Evolutionary conservation across 306 rosid species (phyloP).

Genomic region (Ammopiptanthus mongolicus): DNA sequence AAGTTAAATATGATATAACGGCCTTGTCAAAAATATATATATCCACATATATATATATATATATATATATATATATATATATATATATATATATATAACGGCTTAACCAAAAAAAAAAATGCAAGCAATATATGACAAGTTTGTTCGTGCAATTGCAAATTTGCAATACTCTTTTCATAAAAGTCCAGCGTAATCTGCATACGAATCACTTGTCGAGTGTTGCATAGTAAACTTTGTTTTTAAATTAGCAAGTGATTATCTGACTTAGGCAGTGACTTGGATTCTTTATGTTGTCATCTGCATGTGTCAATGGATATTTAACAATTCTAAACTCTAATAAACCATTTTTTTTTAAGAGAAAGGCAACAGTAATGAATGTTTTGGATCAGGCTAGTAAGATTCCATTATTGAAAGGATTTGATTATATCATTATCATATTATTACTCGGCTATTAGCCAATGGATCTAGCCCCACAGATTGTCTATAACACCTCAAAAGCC

Average conservation of each 20-base stretch:
- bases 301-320: background rate
- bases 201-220: too few relatives aligned
- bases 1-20: too few relatives aligned
- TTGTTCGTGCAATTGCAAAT: too few relatives aligned
- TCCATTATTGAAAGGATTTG: background rate
- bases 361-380: background rate
- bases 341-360: background rate
- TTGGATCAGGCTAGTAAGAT: background rate
- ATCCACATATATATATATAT: too few relatives aligned
- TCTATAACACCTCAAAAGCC: background rate
- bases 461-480: background rate
- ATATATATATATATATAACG: too few relatives aligned
- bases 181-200: too few relatives aligned
- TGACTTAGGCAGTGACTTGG: background rate
- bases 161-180: background rate
- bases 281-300: background rate
- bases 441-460: background rate
- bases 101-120: too few relatives aligned
- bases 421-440: background rate
- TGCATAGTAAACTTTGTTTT: too few relatives aligned
- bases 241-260: background rate
- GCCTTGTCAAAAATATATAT: too few relatives aligned
- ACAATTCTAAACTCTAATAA: background rate
- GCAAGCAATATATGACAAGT: too few relatives aligned
- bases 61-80: too few relatives aligned